These are phyloP conservation scores for Blastobotrys apis DNA, from an alignment of 1,139 yeast species.

Conservation along the genomic window DNA sequence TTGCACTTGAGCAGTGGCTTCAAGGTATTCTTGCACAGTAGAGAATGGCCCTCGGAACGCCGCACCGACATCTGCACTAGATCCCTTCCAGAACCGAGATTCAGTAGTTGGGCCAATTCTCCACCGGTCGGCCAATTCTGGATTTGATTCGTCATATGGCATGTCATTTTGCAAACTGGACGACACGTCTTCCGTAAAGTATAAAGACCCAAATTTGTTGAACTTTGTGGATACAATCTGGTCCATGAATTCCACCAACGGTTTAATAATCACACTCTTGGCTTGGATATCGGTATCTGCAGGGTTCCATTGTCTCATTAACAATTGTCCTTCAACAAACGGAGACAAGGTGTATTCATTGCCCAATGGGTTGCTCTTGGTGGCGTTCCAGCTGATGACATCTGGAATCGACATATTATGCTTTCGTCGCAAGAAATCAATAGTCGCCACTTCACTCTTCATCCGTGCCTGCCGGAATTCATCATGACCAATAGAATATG, in stretches of 20 bases:
- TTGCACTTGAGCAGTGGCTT: slow-evolving; percentile 63
- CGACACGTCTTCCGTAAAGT: slow-evolving; percentile 62
- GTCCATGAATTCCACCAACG: slow-evolving; percentile 36
- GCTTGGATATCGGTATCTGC: slow-evolving; percentile 50
- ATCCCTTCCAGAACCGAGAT: slow-evolving; percentile 65
- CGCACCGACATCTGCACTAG: slow-evolving; percentile 35
- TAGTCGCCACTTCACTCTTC: slow-evolving; percentile 88
- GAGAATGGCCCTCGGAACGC: slow-evolving; percentile 71
- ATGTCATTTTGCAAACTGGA: slow-evolving; percentile 39
- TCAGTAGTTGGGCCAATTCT: slow-evolving; percentile 89
- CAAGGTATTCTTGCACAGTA: slow-evolving; percentile 51
- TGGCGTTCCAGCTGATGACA: slow-evolving; percentile 67
- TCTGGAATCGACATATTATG: slow-evolving; percentile 60
- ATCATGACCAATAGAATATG: slow-evolving; percentile 63
- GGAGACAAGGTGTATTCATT: slow-evolving; percentile 80
- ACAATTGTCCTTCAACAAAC: slow-evolving; percentile 66
- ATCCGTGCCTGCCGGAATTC: slow-evolving; percentile 62
- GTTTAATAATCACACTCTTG: slow-evolving; percentile 35
- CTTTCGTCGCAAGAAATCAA: slow-evolving; percentile 64
- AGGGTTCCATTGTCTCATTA: slow-evolving; percentile 92
- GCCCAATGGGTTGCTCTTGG: slow-evolving; percentile 53
- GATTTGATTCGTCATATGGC: slow-evolving; percentile 65
- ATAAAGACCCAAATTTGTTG: slow-evolving; percentile 75
- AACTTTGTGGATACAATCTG: slow-evolving; percentile 43
- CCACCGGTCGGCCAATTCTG: slow-evolving; percentile 64